Conservation (phyloP, 2,329 filamentous ascomycete species). For the Neopestalotiopsis rosae region DNA sequence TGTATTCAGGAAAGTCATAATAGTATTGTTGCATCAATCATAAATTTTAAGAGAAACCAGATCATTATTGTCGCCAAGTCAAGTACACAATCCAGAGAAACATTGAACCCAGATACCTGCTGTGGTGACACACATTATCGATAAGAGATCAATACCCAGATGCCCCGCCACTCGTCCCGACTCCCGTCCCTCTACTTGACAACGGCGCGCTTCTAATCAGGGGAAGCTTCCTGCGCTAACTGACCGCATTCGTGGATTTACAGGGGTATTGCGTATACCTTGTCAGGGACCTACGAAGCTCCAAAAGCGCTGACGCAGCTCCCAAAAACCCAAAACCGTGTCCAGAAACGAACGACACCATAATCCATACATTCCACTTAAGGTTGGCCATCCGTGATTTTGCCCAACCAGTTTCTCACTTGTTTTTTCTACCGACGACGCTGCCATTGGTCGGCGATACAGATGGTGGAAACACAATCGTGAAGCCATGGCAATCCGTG, state of each 20-base stretch:
- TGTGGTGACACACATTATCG: not conserved
- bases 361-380: not conserved
- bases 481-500: conserved; percentile 32
- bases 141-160: not conserved
- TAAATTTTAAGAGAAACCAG: too few relatives aligned
- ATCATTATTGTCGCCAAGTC: too few relatives aligned
- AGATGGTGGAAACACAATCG: conserved; percentile 1
- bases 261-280: not conserved
- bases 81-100: too few relatives aligned
- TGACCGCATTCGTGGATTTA: not conserved
- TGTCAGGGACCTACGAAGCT: conserved; percentile 3
- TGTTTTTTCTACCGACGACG: not conserved
- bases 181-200: not conserved
- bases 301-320: conserved; percentile 4
- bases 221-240: not conserved
- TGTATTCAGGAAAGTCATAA: too few relatives aligned
- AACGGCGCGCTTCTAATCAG: not conserved
- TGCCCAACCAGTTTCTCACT: not conserved
- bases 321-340: conserved; percentile 17
- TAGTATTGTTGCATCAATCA: too few relatives aligned
- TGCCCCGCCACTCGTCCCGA: not conserved
- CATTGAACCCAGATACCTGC: not conserved
- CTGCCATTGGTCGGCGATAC: not conserved
- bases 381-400: not conserved
- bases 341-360: conserved; percentile 12